Percentiles rank a stretch among this genome's conserved stretches.
These are phyloP conservation scores for Claviceps monticola DNA, from an alignment of 2,329 filamentous ascomycete species.

Conservation along the genomic window DNA sequence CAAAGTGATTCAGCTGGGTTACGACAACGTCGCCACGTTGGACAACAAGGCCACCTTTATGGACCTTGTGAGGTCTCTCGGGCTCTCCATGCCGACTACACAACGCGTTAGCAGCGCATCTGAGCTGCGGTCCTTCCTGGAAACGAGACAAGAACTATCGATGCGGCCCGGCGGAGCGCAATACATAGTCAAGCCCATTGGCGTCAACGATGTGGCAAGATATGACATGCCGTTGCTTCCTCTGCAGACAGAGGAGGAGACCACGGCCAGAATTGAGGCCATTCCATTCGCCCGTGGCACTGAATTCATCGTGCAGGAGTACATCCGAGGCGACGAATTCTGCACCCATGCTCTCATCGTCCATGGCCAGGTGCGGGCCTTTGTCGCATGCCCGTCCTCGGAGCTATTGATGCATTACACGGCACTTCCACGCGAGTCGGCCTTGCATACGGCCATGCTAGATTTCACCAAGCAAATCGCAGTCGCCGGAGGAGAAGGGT, in stretches of 20 bases:
- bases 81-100: slow-evolving; percentile 39
- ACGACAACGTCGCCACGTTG: slow-evolving; percentile 39
- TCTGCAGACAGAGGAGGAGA: slow-evolving; percentile 34
- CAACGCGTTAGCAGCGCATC: slow-evolving; percentile 37
- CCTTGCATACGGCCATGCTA: slow-evolving; percentile 45
- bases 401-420: slow-evolving; percentile 54
- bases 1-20: slow-evolving; percentile 49
- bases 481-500: slow-evolving; percentile 26
- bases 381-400: slow-evolving; percentile 50
- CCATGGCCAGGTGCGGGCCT: slow-evolving; percentile 48
- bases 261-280: slow-evolving; percentile 36
- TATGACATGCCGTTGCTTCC: slow-evolving; percentile 54
- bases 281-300: slow-evolving; percentile 33
- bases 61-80: slow-evolving; percentile 37
- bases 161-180: slow-evolving; percentile 16
- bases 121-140: slow-evolving; percentile 39
- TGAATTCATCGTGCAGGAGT: slow-evolving; percentile 52
- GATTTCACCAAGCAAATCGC: slow-evolving; percentile 49
- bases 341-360: slow-evolving; percentile 59
- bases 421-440: slow-evolving; percentile 38
- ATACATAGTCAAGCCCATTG: slow-evolving; percentile 55
- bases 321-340: slow-evolving; percentile 47
- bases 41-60: slow-evolving; percentile 56
- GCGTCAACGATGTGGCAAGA: slow-evolving; percentile 44
- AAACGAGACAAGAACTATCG: slow-evolving; percentile 13